Percentiles rank a stretch among this genome's conserved stretches.
Conservation (phyloP, 345 rosid genomes). For the Eutrema japonicum region DNA sequence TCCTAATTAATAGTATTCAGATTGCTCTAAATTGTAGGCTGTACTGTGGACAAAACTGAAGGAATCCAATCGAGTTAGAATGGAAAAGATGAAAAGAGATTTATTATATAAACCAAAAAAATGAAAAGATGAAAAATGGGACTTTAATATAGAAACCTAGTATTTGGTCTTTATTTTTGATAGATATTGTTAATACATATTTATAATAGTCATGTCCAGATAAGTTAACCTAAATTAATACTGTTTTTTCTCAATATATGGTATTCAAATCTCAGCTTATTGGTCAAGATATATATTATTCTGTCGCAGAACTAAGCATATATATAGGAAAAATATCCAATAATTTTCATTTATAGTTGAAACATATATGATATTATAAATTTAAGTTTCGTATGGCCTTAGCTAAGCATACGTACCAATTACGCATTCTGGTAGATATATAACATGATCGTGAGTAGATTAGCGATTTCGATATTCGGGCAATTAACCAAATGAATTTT, state of each 20-base stretch:
- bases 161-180: slow-evolving; percentile 27
- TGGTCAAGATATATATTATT: slow-evolving; percentile 2
- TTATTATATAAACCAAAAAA: background rate
- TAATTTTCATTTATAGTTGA: background rate
- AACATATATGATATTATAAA: background rate
- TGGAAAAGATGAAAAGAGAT: background rate
- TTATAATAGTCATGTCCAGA: background rate
- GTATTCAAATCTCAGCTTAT: slow-evolving; percentile 2
- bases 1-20: slow-evolving; percentile 38
- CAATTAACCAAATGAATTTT: background rate
- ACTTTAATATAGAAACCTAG: slow-evolving; percentile 23
- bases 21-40: slow-evolving; percentile 36
- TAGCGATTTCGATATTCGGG: too few relatives aligned
- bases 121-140: background rate
- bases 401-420: too few relatives aligned
- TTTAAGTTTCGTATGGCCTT: too few relatives aligned
- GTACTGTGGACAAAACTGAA: slow-evolving; percentile 28
- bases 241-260: slow-evolving; percentile 4
- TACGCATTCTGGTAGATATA: too few relatives aligned
- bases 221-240: slow-evolving; percentile 23
- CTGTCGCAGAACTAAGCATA: background rate
- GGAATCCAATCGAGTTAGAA: slow-evolving; percentile 33
- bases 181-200: background rate
- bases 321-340: background rate
- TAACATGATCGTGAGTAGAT: too few relatives aligned